A percentile compares a stretch with the other conserved stretches of the same genome.
phyloP scores from a whole-genome alignment of 129 eudicot species.

The Dittrichia graveolens region DNA sequence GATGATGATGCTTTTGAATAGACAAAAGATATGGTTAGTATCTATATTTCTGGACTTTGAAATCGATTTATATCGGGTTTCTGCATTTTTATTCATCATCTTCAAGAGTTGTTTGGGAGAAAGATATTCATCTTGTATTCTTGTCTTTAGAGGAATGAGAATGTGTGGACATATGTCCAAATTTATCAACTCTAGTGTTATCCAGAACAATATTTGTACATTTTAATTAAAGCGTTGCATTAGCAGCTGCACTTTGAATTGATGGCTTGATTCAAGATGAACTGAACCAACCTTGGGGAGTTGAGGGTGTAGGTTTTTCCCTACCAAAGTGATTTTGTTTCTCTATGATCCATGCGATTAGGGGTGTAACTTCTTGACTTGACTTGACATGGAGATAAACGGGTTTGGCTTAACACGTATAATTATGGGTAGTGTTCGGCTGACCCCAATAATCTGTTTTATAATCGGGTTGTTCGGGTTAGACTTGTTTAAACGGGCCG shows the following conservation, averaged over 20 bases:
- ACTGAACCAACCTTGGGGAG: background rate
- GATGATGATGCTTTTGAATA: constrained; percentile 69
- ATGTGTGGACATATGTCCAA: background rate
- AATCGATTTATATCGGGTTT: background rate
- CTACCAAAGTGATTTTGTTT: no score
- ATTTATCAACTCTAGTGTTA: background rate
- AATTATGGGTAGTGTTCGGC: no score
- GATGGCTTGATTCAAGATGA: background rate
- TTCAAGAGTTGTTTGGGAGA: constrained; percentile 1
- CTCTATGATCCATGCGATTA: no score
- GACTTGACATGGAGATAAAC: no score
- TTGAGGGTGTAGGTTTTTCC: no score
- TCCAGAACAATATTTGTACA: background rate
- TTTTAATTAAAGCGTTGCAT: background rate
- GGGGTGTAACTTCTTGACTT: no score
- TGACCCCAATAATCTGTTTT: no score
- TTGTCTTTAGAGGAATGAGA: background rate
- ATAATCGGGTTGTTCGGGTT: no score
- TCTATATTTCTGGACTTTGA: background rate
- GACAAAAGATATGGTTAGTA: background rate
- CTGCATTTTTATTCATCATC: background rate
- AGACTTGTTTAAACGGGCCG: no score
- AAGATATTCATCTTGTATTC: background rate
- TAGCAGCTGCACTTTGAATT: background rate
- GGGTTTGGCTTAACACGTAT: no score